phyloP scores from a whole-genome alignment of 192 early-diverging fungal genomes.

The Funneliformis mosseae region DNA sequence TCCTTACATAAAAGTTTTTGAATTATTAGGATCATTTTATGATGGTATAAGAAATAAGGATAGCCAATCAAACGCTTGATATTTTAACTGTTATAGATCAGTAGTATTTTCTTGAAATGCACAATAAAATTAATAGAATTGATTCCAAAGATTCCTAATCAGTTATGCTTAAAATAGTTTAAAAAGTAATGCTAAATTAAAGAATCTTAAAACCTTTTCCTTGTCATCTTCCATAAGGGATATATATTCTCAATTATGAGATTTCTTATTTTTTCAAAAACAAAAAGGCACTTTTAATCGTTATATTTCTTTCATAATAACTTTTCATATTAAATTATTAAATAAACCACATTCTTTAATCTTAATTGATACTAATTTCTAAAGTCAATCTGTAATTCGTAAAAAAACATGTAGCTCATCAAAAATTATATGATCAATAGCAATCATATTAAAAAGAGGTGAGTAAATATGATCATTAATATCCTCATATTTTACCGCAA shows the following conservation, averaged over 20 bases:
- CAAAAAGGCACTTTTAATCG: neutral
- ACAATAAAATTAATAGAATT: too few relatives aligned
- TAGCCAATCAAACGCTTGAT: too few relatives aligned
- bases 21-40: neutral
- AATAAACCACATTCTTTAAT: neutral
- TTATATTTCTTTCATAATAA: neutral
- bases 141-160: too few relatives aligned
- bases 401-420: conserved; percentile 12
- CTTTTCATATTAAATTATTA: neutral
- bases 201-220: neutral
- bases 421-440: neutral
- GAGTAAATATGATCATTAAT: neutral
- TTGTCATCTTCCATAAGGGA: neutral
- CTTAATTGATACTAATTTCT: neutral
- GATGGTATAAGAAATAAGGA: too few relatives aligned
- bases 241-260: neutral
- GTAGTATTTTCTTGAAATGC: too few relatives aligned
- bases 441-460: neutral
- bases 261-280: neutral
- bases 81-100: too few relatives aligned
- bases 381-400: neutral
- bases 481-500: neutral
- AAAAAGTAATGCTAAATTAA: neutral
- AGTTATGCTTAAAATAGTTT: too few relatives aligned
- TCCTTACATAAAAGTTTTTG: too few relatives aligned